phyloP scores from a whole-genome alignment of 176 grass and related monocot species.

The Carex cristatella region DNA sequence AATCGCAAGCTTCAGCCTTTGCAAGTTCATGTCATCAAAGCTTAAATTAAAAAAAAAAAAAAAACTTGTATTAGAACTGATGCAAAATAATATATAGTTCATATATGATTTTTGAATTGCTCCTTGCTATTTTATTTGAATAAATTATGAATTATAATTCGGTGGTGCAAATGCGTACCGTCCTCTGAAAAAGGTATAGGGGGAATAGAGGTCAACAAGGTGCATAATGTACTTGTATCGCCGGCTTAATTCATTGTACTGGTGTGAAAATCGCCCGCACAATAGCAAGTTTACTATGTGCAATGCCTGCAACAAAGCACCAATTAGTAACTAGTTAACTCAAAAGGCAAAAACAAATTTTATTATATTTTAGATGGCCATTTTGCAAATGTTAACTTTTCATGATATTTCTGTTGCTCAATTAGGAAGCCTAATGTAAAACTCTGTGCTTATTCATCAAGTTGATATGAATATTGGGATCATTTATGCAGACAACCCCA shows the following conservation, averaged over 20 bases:
- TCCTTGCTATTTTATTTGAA: not conserved
- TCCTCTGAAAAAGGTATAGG: conserved; percentile 51
- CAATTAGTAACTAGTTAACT: not conserved
- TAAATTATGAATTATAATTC: conserved; percentile 14
- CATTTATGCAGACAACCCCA: not conserved
- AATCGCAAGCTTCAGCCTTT: conserved; percentile 17
- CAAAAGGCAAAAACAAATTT: not conserved
- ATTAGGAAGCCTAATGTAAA: not conserved
- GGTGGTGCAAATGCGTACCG: not conserved
- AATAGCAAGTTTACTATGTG: conserved; percentile 22
- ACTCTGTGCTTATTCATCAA: not conserved
- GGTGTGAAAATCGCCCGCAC: not conserved
- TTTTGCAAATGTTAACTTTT: not conserved
- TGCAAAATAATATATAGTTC: not conserved
- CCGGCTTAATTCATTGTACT: conserved; percentile 18
- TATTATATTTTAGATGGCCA: not conserved
- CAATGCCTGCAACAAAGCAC: conserved; percentile 22
- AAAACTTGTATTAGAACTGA: not conserved
- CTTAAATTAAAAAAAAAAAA: conserved; percentile 1
- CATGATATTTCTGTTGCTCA: not conserved
- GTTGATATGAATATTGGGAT: not conserved
- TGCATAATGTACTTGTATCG: conserved; percentile 51
- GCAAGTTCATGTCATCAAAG: conserved; percentile 34
- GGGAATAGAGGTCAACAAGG: conserved; percentile 56
- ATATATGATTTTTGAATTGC: not conserved